phyloP scores from a whole-genome alignment of 1,284 basidiomycete genomes.

The Coniferiporia sulphurascens region DNA sequence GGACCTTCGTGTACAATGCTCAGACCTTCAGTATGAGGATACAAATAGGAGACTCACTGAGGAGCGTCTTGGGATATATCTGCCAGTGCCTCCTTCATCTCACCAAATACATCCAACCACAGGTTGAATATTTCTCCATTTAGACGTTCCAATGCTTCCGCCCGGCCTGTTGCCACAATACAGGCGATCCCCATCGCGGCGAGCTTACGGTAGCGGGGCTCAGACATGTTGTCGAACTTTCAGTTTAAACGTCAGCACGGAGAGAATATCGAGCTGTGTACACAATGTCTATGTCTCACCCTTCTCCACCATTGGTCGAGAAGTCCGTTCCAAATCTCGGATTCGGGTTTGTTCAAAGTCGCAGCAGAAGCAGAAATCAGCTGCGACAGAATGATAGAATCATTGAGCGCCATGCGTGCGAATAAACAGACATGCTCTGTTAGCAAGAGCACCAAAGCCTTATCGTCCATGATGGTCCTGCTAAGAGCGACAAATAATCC shows the following conservation, averaged over 20 bases:
- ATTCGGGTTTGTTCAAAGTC: conserved; percentile 43
- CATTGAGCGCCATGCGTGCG: conserved; percentile 60
- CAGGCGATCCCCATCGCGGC: conserved; percentile 69
- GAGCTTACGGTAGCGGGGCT: conserved; percentile 70
- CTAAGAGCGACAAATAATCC: conserved; percentile 63
- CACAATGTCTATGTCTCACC: conserved; percentile 37
- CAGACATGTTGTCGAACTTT: conserved; percentile 83
- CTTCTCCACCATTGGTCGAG: conserved; percentile 79
- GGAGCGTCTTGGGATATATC: conserved; percentile 32
- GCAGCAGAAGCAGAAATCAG: conserved; percentile 58
- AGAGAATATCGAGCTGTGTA: not conserved
- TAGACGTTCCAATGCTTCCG: conserved; percentile 66
- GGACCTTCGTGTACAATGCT: not conserved
- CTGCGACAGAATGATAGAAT: conserved; percentile 59
- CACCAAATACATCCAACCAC: conserved; percentile 87
- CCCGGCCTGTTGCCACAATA: conserved; percentile 63
- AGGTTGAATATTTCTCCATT: conserved; percentile 78
- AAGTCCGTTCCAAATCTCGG: conserved; percentile 54
- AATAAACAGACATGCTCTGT: conserved; percentile 66
- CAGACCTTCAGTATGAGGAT: not conserved
- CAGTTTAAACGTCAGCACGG: conserved; percentile 2
- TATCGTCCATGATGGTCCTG: conserved; percentile 54
- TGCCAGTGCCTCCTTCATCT: conserved; percentile 67
- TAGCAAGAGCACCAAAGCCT: conserved; percentile 50
- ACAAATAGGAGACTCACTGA: conserved; percentile 26